These are phyloP conservation scores for Diversispora eburnea DNA, from an alignment of 192 early-diverging fungal species.

Conservation along the genomic window DNA sequence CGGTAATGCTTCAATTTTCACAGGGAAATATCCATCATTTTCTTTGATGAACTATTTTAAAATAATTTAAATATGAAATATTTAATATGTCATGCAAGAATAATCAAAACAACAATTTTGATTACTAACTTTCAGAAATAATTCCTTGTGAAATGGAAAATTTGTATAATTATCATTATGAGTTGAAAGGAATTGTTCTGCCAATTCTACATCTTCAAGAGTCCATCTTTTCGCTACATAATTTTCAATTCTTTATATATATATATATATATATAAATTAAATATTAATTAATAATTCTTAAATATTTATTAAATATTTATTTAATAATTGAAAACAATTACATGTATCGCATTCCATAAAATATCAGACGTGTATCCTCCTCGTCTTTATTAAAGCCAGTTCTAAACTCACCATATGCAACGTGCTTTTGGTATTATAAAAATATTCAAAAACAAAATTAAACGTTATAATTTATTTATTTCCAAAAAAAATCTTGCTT, in stretches of 20 bases:
- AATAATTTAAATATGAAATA: background rate
- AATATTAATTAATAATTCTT: conserved; percentile 73
- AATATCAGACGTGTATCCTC: conserved; percentile 74
- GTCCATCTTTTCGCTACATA: conserved; percentile 70
- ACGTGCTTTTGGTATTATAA: conserved; percentile 49
- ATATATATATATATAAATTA: too few species aligned
- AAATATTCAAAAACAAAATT: background rate
- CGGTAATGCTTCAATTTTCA: conserved; percentile 71
- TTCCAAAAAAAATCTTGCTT: conserved; percentile 38
- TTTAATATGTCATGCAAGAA: background rate
- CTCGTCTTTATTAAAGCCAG: conserved; percentile 58
- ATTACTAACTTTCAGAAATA: conserved; percentile 61
- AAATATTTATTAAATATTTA: background rate
- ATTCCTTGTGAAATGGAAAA: conserved; percentile 74
- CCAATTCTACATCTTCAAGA: conserved; percentile 58
- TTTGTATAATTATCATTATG: conserved; percentile 64
- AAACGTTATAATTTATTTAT: background rate
- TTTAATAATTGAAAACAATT: background rate
- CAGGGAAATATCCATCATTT: conserved; percentile 82
- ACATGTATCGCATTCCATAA: conserved; percentile 83
- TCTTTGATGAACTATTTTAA: conserved; percentile 62
- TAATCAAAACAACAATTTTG: background rate
- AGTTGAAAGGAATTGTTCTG: conserved; percentile 67
- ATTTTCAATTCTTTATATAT: conserved; percentile 54
- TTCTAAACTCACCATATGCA: conserved; percentile 83